Conservation (phyloP, 805 yeast genomes). For the Phaffomyces opuntiae region DNA sequence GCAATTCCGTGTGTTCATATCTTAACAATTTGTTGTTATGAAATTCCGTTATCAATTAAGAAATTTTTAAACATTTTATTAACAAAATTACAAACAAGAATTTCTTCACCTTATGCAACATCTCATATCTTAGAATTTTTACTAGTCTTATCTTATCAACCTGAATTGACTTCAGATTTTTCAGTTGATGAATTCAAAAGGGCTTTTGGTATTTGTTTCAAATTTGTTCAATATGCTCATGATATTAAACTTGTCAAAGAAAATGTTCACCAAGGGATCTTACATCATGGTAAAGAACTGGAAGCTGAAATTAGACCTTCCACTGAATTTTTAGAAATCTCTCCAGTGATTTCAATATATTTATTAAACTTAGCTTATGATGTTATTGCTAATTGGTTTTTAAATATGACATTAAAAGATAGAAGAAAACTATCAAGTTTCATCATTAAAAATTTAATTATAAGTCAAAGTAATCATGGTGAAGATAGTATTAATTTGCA, state of each 20-base stretch:
- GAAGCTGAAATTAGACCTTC: conserved; percentile 50
- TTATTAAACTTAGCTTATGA: conserved; percentile 56
- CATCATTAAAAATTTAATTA: conserved; percentile 48
- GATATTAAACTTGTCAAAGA: conserved; percentile 32
- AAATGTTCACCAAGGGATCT: conserved; percentile 24
- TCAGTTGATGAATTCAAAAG: conserved; percentile 71
- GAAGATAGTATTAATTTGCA: conserved; percentile 32
- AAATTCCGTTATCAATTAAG: conserved; percentile 66
- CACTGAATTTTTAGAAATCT: conserved; percentile 37
- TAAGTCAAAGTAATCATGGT: conserved; percentile 31
- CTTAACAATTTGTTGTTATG: conserved; percentile 72
- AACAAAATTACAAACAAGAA: conserved; percentile 66
- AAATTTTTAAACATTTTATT: conserved; percentile 62
- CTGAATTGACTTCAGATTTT: conserved; percentile 61
- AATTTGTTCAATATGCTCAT: conserved; percentile 64
- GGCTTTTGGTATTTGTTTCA: conserved; percentile 79
- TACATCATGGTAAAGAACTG: conserved; percentile 35
- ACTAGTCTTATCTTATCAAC: conserved; percentile 56
- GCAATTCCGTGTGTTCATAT: conserved; percentile 75
- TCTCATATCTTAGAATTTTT: conserved; percentile 74
- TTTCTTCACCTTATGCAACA: conserved; percentile 61
- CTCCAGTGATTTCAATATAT: conserved; percentile 52
- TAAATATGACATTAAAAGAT: conserved; percentile 52
- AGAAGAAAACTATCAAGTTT: conserved; percentile 57
- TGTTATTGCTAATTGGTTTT: conserved; percentile 66